These are phyloP conservation scores for Candida maltosa DNA, from an alignment of 805 yeast genomes.

Conservation along the genomic window DNA sequence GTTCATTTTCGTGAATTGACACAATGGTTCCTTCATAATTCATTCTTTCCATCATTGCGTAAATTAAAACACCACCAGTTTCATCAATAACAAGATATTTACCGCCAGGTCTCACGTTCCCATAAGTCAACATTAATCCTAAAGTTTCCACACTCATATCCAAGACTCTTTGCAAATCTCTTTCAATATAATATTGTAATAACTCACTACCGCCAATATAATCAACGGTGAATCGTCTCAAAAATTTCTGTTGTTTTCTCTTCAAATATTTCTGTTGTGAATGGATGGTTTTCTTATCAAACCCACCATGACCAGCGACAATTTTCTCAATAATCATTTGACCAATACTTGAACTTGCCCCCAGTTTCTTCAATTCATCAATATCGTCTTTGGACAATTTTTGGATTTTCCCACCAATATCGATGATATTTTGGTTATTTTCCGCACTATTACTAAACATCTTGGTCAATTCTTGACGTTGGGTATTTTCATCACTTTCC, in stretches of 20 bases:
- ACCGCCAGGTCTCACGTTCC: constrained; percentile 87
- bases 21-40: constrained; percentile 69
- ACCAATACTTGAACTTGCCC: constrained; percentile 60
- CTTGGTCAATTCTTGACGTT: constrained; percentile 34
- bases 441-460: constrained; percentile 48
- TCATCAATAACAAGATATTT: constrained; percentile 86
- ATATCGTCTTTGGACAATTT: constrained; percentile 75
- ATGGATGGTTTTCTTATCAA: constrained; percentile 81
- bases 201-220: constrained; percentile 68
- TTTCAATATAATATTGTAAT: constrained; percentile 71
- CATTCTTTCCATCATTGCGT: constrained; percentile 89
- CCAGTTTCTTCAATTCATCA: constrained; percentile 72
- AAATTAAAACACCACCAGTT: constrained; percentile 86
- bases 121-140: constrained; percentile 73
- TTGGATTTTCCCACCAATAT: constrained; percentile 71
- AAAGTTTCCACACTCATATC: constrained; percentile 85
- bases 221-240: constrained; percentile 80
- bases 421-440: constrained; percentile 61
- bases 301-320: constrained; percentile 79
- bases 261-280: constrained; percentile 91
- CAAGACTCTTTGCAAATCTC: constrained; percentile 67
- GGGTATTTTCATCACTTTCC: constrained; percentile 25
- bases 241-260: constrained; percentile 88
- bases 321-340: constrained; percentile 77
- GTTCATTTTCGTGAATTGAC: constrained; percentile 88